Evolutionary conservation across 2,329 filamentous ascomycete genomes (phyloP).

Genomic region (Neonectria neomacrospora): DNA sequence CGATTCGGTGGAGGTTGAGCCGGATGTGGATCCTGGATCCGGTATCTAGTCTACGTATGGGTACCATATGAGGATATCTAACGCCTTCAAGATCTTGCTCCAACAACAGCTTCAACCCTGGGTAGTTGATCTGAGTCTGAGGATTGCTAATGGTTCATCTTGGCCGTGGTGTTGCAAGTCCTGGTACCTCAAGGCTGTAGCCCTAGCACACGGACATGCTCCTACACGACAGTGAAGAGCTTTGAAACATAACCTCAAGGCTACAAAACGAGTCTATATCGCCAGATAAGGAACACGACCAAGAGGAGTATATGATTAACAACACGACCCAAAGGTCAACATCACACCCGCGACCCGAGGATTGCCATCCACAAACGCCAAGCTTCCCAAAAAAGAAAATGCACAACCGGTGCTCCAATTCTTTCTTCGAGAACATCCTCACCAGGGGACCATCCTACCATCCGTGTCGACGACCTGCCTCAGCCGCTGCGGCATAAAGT

Average conservation of each 20-base stretch:
- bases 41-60: no score
- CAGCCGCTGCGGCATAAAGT: slow-evolving; percentile 51
- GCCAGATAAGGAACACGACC: background rate
- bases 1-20: no score
- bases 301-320: background rate
- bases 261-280: background rate
- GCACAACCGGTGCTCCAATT: background rate
- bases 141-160: no score
- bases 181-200: no score
- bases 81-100: no score
- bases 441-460: slow-evolving; percentile 50
- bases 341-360: background rate
- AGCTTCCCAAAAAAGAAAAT: background rate
- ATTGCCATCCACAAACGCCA: background rate
- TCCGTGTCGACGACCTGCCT: slow-evolving; percentile 47
- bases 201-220: no score
- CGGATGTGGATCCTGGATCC: no score
- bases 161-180: no score
- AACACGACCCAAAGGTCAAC: background rate
- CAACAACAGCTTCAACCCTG: no score
- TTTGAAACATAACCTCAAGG: background rate
- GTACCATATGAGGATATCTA: no score
- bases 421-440: slow-evolving; percentile 15
- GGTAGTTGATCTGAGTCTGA: no score
- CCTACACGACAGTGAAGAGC: no score